These are phyloP conservation scores for Phanerodontia chrysosporium DNA, from an alignment of 768 basidiomycete species.

Conservation along the genomic window DNA sequence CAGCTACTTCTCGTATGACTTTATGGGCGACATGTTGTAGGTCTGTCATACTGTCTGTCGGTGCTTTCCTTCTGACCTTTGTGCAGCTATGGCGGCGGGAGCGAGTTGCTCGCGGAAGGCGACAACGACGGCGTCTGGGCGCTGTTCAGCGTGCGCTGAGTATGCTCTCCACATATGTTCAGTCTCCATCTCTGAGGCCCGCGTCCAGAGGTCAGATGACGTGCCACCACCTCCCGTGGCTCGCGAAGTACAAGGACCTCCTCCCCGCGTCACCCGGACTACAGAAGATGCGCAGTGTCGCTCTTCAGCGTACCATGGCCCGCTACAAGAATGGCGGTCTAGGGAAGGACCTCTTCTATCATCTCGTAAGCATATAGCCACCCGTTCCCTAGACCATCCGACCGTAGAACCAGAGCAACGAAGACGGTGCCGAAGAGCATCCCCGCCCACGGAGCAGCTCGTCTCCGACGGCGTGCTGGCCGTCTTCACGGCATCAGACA, in stretches of 20 bases:
- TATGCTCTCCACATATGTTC: neutral
- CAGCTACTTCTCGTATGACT: slow-evolving; percentile 32
- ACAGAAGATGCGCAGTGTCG: neutral
- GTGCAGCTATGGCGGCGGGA: neutral
- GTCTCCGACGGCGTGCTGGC: slow-evolving; percentile 37
- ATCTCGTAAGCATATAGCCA: slow-evolving; percentile 27
- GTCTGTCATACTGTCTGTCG: neutral
- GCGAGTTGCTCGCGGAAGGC: neutral
- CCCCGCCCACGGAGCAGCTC: slow-evolving; percentile 33
- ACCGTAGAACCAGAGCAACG: slow-evolving; percentile 31
- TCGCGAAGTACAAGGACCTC: neutral
- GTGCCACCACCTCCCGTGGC: slow-evolving; percentile 5
- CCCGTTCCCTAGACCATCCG: neutral
- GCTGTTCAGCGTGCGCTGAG: neutral
- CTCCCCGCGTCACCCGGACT: neutral
- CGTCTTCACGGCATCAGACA: slow-evolving; percentile 44
- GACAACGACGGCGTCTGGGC: neutral
- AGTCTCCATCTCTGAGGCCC: neutral
- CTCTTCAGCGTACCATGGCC: neutral
- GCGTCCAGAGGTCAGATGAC: neutral
- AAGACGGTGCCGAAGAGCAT: slow-evolving; percentile 32
- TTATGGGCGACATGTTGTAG: slow-evolving; percentile 13
- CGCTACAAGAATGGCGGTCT: slow-evolving; percentile 29
- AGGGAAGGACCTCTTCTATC: slow-evolving; percentile 39
- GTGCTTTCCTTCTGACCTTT: neutral